Evolutionary conservation across 768 basidiomycete genomes (phyloP).

Genomic region (Collybiopsis confluens): DNA sequence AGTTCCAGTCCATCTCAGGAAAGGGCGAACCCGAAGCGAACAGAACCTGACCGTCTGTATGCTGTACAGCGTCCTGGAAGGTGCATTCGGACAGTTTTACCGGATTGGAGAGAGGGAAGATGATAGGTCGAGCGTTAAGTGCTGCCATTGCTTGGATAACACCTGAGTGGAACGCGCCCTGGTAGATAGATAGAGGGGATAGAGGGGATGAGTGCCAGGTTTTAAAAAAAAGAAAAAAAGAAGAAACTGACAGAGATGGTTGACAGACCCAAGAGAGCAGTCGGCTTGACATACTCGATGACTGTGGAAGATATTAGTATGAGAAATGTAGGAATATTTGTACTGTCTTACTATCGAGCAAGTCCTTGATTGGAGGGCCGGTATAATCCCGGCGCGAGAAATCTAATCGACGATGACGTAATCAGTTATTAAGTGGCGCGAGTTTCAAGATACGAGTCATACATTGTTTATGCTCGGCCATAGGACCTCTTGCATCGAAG

Average conservation of each 20-base stretch:
- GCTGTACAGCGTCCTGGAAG: conserved; percentile 54
- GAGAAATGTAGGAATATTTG: neutral
- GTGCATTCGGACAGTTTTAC: conserved; percentile 57
- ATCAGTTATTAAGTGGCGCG: conserved; percentile 48
- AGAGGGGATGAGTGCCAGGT: conserved; percentile 16
- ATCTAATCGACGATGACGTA: conserved; percentile 50
- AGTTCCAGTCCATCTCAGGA: conserved; percentile 53
- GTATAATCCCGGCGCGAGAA: conserved; percentile 69
- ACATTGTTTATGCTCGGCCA: conserved; percentile 77
- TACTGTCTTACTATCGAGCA: conserved; percentile 40
- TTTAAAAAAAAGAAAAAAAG: too few species aligned
- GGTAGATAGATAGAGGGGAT: conserved; percentile 38
- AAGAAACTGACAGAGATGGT: conserved; percentile 46
- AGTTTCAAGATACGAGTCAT: conserved; percentile 21
- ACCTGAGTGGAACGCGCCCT: conserved; percentile 58
- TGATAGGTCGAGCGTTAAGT: conserved; percentile 65
- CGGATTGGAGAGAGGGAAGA: conserved; percentile 82
- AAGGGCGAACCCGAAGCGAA: conserved; percentile 92
- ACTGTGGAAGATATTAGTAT: conserved; percentile 19
- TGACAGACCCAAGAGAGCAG: conserved; percentile 72
- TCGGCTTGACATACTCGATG: conserved; percentile 69
- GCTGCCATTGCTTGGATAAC: conserved; percentile 61
- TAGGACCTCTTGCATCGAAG: conserved; percentile 59
- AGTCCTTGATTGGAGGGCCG: conserved; percentile 56
- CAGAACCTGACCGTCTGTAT: conserved; percentile 68